Evolutionary conservation across 371 early-diverging fungal genomes (phyloP).

Genomic region (Haplosporangium sp.): DNA sequence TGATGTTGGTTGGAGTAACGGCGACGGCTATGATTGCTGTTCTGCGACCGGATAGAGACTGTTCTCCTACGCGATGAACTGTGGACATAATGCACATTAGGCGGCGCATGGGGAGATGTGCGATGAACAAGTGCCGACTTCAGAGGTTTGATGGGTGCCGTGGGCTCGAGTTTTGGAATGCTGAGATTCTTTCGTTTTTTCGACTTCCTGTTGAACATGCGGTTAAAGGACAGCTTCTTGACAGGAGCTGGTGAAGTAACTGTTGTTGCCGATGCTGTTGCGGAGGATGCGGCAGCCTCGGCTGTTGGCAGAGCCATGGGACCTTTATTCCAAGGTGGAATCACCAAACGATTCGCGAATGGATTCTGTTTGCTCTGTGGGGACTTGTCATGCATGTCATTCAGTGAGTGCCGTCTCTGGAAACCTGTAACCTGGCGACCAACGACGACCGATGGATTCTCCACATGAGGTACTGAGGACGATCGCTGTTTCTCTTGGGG

Average conservation of each 20-base stretch:
- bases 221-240: slow-evolving; percentile 40
- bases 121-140: slow-evolving; percentile 48
- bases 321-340: slow-evolving; percentile 14
- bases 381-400: slow-evolving; percentile 24
- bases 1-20: slow-evolving; percentile 1
- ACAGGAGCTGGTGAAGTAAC: neutral
- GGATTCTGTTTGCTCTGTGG: slow-evolving; percentile 10
- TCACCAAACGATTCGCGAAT: neutral
- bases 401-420: slow-evolving; percentile 46
- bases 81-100: slow-evolving; percentile 29
- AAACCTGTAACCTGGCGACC: slow-evolving; percentile 52
- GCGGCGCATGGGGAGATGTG: neutral
- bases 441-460: slow-evolving; percentile 31
- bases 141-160: slow-evolving; percentile 35
- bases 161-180: slow-evolving; percentile 2
- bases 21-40: slow-evolving; percentile 15
- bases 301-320: neutral
- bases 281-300: neutral
- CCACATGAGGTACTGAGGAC: slow-evolving; percentile 43
- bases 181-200: slow-evolving; percentile 15
- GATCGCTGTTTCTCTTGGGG: slow-evolving; percentile 37
- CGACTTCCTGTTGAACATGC: slow-evolving; percentile 22
- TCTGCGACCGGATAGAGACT: slow-evolving; percentile 41
- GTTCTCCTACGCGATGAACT: slow-evolving; percentile 22
- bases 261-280: neutral